Evolutionary conservation across 2,329 filamentous ascomycete species (phyloP).

Genomic region (Cercospora beticola): DNA sequence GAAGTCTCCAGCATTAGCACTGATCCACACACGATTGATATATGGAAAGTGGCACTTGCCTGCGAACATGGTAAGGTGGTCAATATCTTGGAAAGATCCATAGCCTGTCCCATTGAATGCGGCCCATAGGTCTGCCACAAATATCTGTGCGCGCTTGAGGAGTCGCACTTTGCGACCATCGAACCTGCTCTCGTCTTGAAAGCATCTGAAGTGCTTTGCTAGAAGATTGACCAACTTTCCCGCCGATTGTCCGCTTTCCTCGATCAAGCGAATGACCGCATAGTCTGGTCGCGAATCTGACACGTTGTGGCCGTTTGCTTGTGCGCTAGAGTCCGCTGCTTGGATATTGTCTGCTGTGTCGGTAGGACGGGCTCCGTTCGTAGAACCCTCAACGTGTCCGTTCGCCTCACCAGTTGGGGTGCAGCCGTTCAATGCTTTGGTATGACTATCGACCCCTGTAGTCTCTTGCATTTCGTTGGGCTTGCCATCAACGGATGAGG

Average conservation of each 20-base stretch:
- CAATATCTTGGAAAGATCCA: slow-evolving; percentile 84
- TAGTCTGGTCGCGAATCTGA: slow-evolving; percentile 23
- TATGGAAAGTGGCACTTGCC: slow-evolving; percentile 40
- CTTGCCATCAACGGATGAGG: not conserved
- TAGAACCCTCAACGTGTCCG: not conserved
- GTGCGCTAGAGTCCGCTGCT: not conserved
- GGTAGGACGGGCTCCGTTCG: not conserved
- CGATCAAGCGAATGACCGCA: slow-evolving; percentile 70
- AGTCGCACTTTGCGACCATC: slow-evolving; percentile 75
- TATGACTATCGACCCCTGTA: not conserved
- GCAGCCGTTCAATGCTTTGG: not conserved
- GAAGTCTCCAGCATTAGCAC: slow-evolving; percentile 15
- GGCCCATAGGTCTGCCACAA: slow-evolving; percentile 95
- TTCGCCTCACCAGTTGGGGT: not conserved
- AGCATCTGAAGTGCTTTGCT: slow-evolving; percentile 77
- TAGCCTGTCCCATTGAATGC: slow-evolving; percentile 81
- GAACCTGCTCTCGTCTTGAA: slow-evolving; percentile 76
- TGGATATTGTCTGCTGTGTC: not conserved
- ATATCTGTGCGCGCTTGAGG: slow-evolving; percentile 91
- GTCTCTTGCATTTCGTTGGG: not conserved
- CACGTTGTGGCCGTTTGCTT: not conserved
- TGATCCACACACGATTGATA: not conserved
- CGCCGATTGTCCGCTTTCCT: slow-evolving; percentile 73
- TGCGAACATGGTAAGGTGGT: slow-evolving; percentile 97
- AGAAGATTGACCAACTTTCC: slow-evolving; percentile 83